Conservation (phyloP, 2,329 filamentous ascomycete genomes). For the Didymella exigua region DNA sequence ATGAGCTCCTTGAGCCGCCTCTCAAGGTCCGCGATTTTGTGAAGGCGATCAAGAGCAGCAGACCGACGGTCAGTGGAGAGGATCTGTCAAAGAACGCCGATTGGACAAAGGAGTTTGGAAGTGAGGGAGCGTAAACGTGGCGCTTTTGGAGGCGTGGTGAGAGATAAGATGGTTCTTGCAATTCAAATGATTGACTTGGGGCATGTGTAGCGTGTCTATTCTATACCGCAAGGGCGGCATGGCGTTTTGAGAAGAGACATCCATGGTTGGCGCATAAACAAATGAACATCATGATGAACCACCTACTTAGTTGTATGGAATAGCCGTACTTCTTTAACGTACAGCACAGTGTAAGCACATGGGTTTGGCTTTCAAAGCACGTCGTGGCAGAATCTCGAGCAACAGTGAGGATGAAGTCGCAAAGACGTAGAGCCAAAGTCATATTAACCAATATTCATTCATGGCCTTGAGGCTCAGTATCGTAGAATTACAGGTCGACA, state of each 20-base stretch:
- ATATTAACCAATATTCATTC: slow-evolving; percentile 6
- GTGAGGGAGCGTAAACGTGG: slow-evolving; percentile 70
- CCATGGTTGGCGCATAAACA: neutral
- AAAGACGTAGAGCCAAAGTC: too few relatives aligned
- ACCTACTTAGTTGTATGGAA: too few relatives aligned
- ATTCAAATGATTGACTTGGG: neutral
- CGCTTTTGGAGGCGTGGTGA: neutral
- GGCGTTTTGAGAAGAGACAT: neutral
- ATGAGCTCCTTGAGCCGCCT: slow-evolving; percentile 83
- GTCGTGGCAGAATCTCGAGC: too few relatives aligned
- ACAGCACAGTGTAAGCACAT: too few relatives aligned
- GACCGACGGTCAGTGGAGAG: slow-evolving; percentile 87
- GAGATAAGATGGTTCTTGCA: neutral
- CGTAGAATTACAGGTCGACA: slow-evolving; percentile 12
- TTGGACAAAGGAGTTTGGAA: slow-evolving; percentile 96
- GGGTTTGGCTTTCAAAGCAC: too few relatives aligned
- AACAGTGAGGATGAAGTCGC: neutral
- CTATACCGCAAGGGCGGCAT: slow-evolving; percentile 14
- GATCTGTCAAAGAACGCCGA: slow-evolving; percentile 85
- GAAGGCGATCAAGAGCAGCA: slow-evolving; percentile 83
- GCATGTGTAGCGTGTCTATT: slow-evolving; percentile 3
- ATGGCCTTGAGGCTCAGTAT: slow-evolving; percentile 29
- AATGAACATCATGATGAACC: neutral
- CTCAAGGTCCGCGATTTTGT: slow-evolving; percentile 91
- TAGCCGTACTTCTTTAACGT: too few relatives aligned